Conservation (phyloP, 2,329 filamentous ascomycete species). For the Trichothecium sympodiale region DNA sequence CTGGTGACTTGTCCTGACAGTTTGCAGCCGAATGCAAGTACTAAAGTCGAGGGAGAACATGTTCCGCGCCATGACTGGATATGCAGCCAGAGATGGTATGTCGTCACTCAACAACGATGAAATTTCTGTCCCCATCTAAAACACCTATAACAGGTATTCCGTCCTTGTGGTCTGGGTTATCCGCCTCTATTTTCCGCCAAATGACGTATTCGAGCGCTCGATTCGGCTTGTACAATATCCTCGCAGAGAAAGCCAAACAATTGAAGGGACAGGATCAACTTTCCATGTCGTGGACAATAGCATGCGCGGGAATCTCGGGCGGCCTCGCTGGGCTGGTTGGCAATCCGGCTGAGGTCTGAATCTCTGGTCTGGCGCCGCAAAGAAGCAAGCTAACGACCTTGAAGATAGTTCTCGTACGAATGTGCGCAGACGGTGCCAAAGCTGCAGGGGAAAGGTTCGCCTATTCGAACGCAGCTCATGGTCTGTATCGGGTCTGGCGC, state of each 20-base stretch:
- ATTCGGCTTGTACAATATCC: conserved; percentile 28
- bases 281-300: conserved; percentile 21
- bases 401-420: conserved; percentile 24
- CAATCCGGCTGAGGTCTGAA: conserved; percentile 30
- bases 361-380: neutral
- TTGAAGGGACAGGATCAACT: conserved; percentile 18
- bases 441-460: conserved; percentile 20
- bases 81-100: conserved; percentile 27
- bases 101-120: neutral
- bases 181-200: conserved; percentile 31
- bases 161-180: conserved; percentile 31
- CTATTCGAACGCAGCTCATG: conserved; percentile 26
- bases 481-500: conserved; percentile 17
- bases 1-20: neutral
- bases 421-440: conserved; percentile 34
- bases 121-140: conserved; percentile 1
- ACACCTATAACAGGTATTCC: conserved; percentile 18
- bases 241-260: conserved; percentile 17
- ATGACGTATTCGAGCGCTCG: conserved; percentile 32
- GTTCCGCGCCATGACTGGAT: conserved; percentile 24
- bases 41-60: conserved; percentile 27
- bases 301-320: conserved; percentile 26
- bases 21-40: conserved; percentile 30
- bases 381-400: neutral
- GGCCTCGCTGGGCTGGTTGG: conserved; percentile 31